These are phyloP conservation scores for Hypoxylon sp. DNA, from an alignment of 2,329 filamentous ascomycete species.

Conservation along the genomic window DNA sequence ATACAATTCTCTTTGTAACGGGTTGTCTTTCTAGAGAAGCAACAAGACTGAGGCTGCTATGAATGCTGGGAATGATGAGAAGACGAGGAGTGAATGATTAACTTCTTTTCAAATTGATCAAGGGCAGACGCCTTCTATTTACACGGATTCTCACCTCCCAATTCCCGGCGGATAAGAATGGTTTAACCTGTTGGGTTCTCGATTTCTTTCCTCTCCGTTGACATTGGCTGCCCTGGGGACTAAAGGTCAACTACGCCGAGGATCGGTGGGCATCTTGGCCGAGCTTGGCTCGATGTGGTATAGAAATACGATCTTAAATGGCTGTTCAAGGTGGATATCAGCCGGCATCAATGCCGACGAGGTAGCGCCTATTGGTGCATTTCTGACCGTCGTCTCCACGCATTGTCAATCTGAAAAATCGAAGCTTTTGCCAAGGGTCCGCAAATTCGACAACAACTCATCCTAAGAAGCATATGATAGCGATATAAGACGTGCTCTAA, in stretches of 20 bases:
- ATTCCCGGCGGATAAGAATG: slow-evolving; percentile 10
- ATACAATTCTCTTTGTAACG: slow-evolving; percentile 18
- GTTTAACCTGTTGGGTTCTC: slow-evolving; percentile 22
- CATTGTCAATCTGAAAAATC: slow-evolving; percentile 24
- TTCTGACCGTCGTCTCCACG: slow-evolving; percentile 24
- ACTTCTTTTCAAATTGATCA: slow-evolving; percentile 25
- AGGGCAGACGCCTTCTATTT: slow-evolving; percentile 31
- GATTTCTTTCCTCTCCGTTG: slow-evolving; percentile 27
- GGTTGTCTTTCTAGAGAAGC: slow-evolving; percentile 14
- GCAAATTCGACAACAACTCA: slow-evolving; percentile 10
- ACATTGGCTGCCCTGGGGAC: slow-evolving; percentile 30
- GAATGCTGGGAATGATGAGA: slow-evolving; percentile 16
- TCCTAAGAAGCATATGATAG: slow-evolving; percentile 13
- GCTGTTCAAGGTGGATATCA: slow-evolving; percentile 34
- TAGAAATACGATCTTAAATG: slow-evolving; percentile 36
- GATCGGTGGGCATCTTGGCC: slow-evolving; percentile 44
- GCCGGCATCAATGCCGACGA: slow-evolving; percentile 39
- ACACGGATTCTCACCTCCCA: slow-evolving; percentile 24
- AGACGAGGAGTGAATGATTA: slow-evolving; percentile 25
- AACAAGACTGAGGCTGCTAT: slow-evolving; percentile 19
- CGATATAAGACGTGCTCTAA: not conserved
- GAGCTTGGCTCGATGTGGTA: slow-evolving; percentile 43
- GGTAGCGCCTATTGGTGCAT: slow-evolving; percentile 35
- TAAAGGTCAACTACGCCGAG: slow-evolving; percentile 41
- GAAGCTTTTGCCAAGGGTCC: slow-evolving; percentile 34